Base-by-base conservation (phyloP, 495 filamentous ascomycete genomes). In the Xeromyces bisporus region DNA sequence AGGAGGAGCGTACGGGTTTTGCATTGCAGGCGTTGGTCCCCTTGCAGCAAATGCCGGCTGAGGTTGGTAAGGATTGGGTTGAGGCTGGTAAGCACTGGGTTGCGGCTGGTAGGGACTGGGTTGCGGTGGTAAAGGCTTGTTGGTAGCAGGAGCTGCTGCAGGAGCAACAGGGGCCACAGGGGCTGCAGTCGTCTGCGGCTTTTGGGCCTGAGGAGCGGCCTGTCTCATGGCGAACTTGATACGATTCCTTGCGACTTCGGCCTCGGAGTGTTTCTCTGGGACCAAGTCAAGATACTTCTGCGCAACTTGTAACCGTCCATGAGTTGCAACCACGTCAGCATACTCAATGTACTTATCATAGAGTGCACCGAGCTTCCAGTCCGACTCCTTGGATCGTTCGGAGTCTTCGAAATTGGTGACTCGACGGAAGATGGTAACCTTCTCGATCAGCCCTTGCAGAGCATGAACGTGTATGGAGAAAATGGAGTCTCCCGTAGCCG, bases 311-410 rank as follows among this genome's bases (percentile, higher is more conserved):
- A 99, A 56, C 24, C 89, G 77, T 12, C 91, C 89, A 45, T 94
- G 83, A 6, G 82, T 73, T 24, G 89, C 82, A 33, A 89, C 76
- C 42, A 99, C 79, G 47, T 96, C 89, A 7, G 89, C 86, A 54
- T 94, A 99, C 58, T 99, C 87, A 13, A 74, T 75, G 44, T 99
- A 99, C 56, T 91, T 92, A 47, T 85, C 78, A 47, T 99, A 99
- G 23, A 99, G 64, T 1, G 73, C 62, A 26, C 68, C 67, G 27
- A 99, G 75, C 55, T 91, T 92, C 91, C 91, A 99, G 31, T 73
- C 83, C 0, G 75, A 71, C 3, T 61, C 55, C 21, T 71, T 66
- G 30, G 58, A 58, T 34, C 64, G 69, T 36, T 94, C 84, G 4
- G 62, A 60, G 46, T 99, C 89, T 38, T 77, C 51, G 56, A 92